A percentile compares a stretch with the other conserved stretches of the same genome.
These are phyloP conservation scores for Lagerstroemia speciosa DNA, from an alignment of 345 rosid species.

Conservation along the genomic window DNA sequence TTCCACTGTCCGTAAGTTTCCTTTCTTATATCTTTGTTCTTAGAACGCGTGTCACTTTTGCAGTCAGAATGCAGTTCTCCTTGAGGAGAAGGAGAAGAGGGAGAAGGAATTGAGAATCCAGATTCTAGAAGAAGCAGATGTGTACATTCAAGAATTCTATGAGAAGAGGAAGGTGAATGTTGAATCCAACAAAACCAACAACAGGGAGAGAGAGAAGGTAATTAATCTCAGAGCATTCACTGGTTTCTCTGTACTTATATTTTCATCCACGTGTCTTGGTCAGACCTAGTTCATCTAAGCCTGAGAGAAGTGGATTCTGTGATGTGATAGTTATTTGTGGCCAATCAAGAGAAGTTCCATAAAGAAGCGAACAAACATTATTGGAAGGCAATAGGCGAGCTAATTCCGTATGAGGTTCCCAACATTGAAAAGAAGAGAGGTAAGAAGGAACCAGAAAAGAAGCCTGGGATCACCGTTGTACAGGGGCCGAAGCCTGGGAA, in stretches of 20 bases:
- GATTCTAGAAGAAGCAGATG: slow-evolving; percentile 57
- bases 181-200: slow-evolving; percentile 47
- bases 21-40: slow-evolving; percentile 1
- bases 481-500: slow-evolving; percentile 80
- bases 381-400: slow-evolving; percentile 60
- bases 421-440: slow-evolving; percentile 48
- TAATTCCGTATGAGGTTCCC: slow-evolving; percentile 60
- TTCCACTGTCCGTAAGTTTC: no score
- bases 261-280: neutral
- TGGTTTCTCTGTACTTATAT: neutral
- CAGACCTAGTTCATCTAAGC: neutral
- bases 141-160: slow-evolving; percentile 40
- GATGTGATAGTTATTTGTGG: slow-evolving; percentile 39
- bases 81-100: slow-evolving; percentile 64
- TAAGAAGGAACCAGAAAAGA: slow-evolving; percentile 49
- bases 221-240: neutral
- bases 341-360: slow-evolving; percentile 63
- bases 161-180: slow-evolving; percentile 51
- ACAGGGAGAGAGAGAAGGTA: slow-evolving; percentile 74
- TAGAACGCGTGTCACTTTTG: slow-evolving; percentile 1
- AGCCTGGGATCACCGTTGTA: slow-evolving; percentile 39
- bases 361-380: slow-evolving; percentile 51
- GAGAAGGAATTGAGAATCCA: slow-evolving; percentile 61
- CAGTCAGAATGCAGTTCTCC: slow-evolving; percentile 56
- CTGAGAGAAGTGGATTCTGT: neutral